phyloP scores from a whole-genome alignment of 2,329 filamentous ascomycete genomes.

The Claviceps purpurea region DNA sequence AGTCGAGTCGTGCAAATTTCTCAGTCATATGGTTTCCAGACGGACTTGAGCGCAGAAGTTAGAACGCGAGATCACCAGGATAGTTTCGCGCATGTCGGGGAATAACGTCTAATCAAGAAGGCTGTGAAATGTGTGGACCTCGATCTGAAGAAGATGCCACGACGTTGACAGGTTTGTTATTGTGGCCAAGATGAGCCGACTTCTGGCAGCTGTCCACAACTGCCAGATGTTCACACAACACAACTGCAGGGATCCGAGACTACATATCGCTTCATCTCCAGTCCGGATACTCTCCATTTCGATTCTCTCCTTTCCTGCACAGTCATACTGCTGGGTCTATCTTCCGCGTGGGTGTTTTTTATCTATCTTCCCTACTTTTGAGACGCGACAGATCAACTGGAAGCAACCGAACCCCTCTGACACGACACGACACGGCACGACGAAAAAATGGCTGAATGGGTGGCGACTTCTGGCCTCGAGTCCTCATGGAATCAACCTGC shows the following conservation, averaged over 20 bases:
- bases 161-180: background rate
- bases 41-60: background rate
- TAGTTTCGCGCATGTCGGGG: too few relatives aligned
- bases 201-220: background rate
- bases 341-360: background rate
- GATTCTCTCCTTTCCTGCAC: background rate
- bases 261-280: too few relatives aligned
- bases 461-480: background rate
- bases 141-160: too few relatives aligned
- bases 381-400: too few relatives aligned
- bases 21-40: background rate
- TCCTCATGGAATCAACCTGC: constrained; percentile 3
- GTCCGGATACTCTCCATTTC: background rate
- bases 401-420: too few relatives aligned
- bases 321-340: background rate
- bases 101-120: too few relatives aligned
- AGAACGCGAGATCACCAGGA: background rate
- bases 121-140: too few relatives aligned
- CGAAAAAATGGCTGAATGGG: constrained; percentile 4
- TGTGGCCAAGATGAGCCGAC: background rate
- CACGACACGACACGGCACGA: background rate
- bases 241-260: too few relatives aligned
- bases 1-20: too few relatives aligned
- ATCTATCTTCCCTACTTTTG: background rate
- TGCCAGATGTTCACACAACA: background rate